Conservation (phyloP, 495 filamentous ascomycete species). For the Penicillium simplicissimum region DNA sequence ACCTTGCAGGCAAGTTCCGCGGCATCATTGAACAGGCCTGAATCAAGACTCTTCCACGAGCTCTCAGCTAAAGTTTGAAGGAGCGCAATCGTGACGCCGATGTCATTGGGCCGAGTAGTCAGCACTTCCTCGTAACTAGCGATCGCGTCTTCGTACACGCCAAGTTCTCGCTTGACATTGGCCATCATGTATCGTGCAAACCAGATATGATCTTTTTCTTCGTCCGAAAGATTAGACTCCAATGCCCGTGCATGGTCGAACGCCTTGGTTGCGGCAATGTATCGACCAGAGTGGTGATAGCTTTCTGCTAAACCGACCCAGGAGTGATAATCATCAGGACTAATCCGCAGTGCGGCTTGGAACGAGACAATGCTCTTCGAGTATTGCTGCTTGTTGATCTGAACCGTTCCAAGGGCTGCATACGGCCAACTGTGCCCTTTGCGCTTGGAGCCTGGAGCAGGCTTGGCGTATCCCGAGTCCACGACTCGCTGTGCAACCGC, state of each 20-base stretch:
- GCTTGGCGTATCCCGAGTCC: slow-evolving; percentile 85
- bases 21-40: slow-evolving; percentile 80
- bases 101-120: slow-evolving; percentile 63
- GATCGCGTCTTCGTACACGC: slow-evolving; percentile 83
- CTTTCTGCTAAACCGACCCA: slow-evolving; percentile 96
- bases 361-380: slow-evolving; percentile 84
- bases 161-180: slow-evolving; percentile 88
- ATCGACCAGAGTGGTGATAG: slow-evolving; percentile 90
- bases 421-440: slow-evolving; percentile 94
- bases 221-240: slow-evolving; percentile 44
- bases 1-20: slow-evolving; percentile 63
- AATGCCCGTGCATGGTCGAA: slow-evolving; percentile 77
- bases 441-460: slow-evolving; percentile 86
- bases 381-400: slow-evolving; percentile 93
- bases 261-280: slow-evolving; percentile 88
- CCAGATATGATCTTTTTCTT: slow-evolving; percentile 69
- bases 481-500: slow-evolving; percentile 86
- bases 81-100: slow-evolving; percentile 81
- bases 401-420: slow-evolving; percentile 93
- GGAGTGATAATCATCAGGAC: slow-evolving; percentile 84
- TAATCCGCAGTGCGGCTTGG: slow-evolving; percentile 81
- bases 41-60: slow-evolving; percentile 73
- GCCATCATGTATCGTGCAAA: slow-evolving; percentile 97
- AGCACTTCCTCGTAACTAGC: slow-evolving; percentile 72
- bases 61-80: slow-evolving; percentile 84